phyloP scores from a whole-genome alignment of 164 flowering plant genomes.

The Tetracentron sinense region DNA sequence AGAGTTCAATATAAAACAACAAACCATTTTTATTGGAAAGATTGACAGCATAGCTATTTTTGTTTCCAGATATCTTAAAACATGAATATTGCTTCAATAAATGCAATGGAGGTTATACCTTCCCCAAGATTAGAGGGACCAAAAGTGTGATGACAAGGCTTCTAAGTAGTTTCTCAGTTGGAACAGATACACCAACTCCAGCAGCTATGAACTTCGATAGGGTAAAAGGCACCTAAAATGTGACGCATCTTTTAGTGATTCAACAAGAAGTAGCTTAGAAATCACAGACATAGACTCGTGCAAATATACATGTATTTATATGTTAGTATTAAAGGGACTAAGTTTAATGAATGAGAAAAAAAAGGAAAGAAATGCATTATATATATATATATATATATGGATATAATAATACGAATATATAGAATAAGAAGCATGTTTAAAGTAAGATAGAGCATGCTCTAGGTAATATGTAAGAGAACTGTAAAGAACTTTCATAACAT shows the following conservation, averaged over 20 bases:
- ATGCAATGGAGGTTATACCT: constrained; percentile 39
- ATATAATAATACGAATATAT: background rate
- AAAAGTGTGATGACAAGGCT: constrained; percentile 70
- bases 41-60: too few species aligned
- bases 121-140: constrained; percentile 73
- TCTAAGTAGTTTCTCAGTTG: constrained; percentile 56
- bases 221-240: constrained; percentile 69
- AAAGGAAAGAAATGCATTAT: too few species aligned
- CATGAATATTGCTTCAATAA: background rate
- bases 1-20: too few species aligned
- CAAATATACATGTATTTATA: too few species aligned
- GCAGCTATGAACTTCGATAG: constrained; percentile 70
- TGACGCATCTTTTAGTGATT: background rate
- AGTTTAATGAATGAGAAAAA: too few species aligned
- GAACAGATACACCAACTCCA: constrained; percentile 80
- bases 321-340: too few species aligned
- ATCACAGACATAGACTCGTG: background rate
- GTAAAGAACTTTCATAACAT: background rate
- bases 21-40: too few species aligned
- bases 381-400: background rate
- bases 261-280: background rate
- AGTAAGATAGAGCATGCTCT: background rate
- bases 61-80: too few species aligned
- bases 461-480: background rate
- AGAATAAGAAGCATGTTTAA: background rate